Evolutionary conservation across 1,284 basidiomycete species (phyloP).

Genomic region (Austroboletus novae-zelandiae): DNA sequence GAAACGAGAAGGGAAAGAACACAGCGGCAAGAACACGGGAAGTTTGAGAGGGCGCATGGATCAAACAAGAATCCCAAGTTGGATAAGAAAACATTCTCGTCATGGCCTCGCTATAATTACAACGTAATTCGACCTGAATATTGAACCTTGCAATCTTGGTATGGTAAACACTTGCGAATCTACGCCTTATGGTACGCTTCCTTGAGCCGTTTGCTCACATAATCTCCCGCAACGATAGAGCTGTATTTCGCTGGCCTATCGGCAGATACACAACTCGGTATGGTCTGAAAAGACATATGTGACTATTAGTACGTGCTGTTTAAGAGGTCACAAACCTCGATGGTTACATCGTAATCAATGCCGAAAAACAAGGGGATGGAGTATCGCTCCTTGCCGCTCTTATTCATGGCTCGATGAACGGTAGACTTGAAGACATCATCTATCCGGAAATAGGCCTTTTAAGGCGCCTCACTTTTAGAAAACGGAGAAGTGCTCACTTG

Average conservation of each 20-base stretch:
- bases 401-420: conserved; percentile 78
- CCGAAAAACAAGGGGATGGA: conserved; percentile 84
- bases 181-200: conserved; percentile 44
- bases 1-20: background rate
- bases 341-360: conserved; percentile 69
- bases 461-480: background rate
- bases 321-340: conserved; percentile 51
- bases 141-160: background rate
- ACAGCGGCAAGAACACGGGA: background rate
- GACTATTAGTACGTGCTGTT: background rate
- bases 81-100: background rate
- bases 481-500: conserved; percentile 55
- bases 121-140: background rate
- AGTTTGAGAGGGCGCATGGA: background rate
- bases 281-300: conserved; percentile 44
- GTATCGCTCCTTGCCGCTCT: conserved; percentile 66
- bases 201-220: conserved; percentile 53
- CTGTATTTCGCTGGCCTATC: conserved; percentile 62
- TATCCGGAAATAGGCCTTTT: conserved; percentile 26
- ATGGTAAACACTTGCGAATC: background rate
- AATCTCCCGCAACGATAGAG: conserved; percentile 61
- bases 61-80: no score
- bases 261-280: conserved; percentile 63
- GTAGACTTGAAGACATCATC: conserved; percentile 89
- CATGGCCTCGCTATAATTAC: background rate